Evolutionary conservation across 2,329 filamentous ascomycete species (phyloP), one percentile per base, ranked within the genome.

Genomic region (Meredithiella fracta): DNA sequence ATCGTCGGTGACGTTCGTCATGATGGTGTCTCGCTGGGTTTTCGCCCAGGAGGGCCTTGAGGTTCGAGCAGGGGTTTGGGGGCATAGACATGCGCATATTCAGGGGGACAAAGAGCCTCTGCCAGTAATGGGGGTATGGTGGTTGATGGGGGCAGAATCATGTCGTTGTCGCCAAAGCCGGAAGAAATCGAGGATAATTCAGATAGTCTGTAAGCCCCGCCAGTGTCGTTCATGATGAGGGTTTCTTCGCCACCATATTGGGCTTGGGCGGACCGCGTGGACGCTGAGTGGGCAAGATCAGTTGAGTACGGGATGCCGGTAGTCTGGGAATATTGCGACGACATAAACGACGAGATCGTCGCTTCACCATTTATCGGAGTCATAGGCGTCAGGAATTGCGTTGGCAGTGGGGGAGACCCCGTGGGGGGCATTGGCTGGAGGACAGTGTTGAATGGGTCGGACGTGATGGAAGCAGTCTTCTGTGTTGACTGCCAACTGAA

Each of bases 151-250:
- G 70, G 70, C 25, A 76, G 65, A 31, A 78, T 71, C 26, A 81
- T 77, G 47, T 80, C 76, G 23, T 73, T 77, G 61, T 83, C 79
- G 17, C 79, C 79, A 59, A 82, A 82, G 5, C 79, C 79, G 0
- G 80, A 83, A 0, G 79, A 82, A 3, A 83, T 68, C 0, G 79
- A 82, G 0, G 79, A 82, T 31, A 80, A 65, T 65, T 59, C 57
- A n/a, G 53, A 56, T 38, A 51, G 52, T n/a, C 58, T 55, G 37
- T 59, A 54, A n/a, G 47, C 31, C 7, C 57, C 54, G 22, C n/a
- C 20, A 38, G 9, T 22, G 29, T 9, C 15, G n/a, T 17, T 22
- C 15, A 29, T 29, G 15, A 56, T 14, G 15, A 59, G 25, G 9
- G 57, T 59, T 31, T 59, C 57, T 25, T 59, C 57, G 22, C 57